Base-by-base conservation (phyloP, 306 rosid species). In the Abrus pulchellus region DNA sequence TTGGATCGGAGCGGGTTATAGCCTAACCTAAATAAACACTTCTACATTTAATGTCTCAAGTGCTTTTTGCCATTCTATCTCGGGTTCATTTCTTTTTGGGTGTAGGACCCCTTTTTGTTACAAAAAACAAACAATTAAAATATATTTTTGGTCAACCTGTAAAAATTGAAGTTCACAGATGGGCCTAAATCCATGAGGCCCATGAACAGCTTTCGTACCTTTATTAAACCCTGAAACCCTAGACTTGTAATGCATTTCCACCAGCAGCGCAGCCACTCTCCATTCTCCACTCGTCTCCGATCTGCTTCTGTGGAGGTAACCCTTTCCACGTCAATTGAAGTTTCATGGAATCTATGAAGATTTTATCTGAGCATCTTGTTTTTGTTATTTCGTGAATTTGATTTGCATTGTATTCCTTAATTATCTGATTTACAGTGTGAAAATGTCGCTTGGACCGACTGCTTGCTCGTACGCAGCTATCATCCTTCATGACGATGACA, bases 381-480 rank as follows among this genome's bases (percentile, higher is more conserved):
- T 3, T 44, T 27, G 1, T 63, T 30, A 13, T 77, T 78, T 3
- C n/a, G 41, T 2, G 8, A 1, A 10, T 68, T 38, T 72, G 56
- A 33, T 83, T 72, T 0, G 4, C 6, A 7, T 63, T 36, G 1
- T 20, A 36, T 45, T 9, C 20, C 40, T 30, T 36, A 9, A 29
- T 64, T 76, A 8, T 33, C 28, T 69, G 32, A 5, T 55, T 54
- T 13, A 34, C 80, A 78, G 91, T 61, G 72, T 62, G 3, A 57
- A 80, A 45, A 88, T 91, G 97, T 87, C 93, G 78, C 0, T 30
- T 34, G 89, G 83, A 28, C 97, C 93, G 75, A 34, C 76, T 56
- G 99, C 96, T 47, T 91, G 94, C 86, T 12, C 63, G 29, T 93
- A 88, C 81, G 97, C 99, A 3, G 41, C 76, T 34, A 20, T 94